Evolutionary conservation across 345 rosid species (phyloP).

Genomic region (Populus nigra): DNA sequence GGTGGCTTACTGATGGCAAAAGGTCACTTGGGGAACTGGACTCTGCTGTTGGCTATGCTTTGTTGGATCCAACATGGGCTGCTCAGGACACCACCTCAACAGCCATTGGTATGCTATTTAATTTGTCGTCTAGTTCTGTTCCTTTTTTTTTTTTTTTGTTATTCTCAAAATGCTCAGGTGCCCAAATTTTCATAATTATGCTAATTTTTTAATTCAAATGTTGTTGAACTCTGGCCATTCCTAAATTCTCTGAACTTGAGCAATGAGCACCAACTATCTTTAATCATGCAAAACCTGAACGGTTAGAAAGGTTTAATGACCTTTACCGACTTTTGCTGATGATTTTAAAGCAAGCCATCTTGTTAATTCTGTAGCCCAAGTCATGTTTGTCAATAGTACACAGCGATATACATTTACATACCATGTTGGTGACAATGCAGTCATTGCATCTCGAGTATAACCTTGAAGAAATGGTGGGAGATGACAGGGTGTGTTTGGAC

Average conservation of each 20-base stretch:
- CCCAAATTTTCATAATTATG: neutral
- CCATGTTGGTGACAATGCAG: neutral
- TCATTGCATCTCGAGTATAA: neutral
- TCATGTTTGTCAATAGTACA: neutral
- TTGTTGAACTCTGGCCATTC: neutral
- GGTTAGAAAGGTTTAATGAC: neutral
- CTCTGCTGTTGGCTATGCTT: slow-evolving; percentile 90
- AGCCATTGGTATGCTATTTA: slow-evolving; percentile 62
- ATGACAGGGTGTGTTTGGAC: too few relatives aligned
- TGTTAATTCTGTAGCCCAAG: neutral
- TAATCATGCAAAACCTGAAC: neutral
- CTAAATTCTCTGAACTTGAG: neutral
- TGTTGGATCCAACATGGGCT: slow-evolving; percentile 98
- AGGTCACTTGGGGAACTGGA: slow-evolving; percentile 75
- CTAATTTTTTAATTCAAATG: neutral
- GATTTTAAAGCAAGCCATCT: neutral
- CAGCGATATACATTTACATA: neutral
- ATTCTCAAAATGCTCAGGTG: neutral
- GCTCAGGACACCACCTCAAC: slow-evolving; percentile 98
- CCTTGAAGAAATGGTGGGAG: too few relatives aligned
- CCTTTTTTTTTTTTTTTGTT: neutral
- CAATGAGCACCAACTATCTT: neutral
- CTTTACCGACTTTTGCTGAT: neutral
- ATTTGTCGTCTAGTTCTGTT: neutral
- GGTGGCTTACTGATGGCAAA: slow-evolving; percentile 93